Base-by-base conservation (phyloP, 805 yeast species). In the Candida arabinofermentans region DNA sequence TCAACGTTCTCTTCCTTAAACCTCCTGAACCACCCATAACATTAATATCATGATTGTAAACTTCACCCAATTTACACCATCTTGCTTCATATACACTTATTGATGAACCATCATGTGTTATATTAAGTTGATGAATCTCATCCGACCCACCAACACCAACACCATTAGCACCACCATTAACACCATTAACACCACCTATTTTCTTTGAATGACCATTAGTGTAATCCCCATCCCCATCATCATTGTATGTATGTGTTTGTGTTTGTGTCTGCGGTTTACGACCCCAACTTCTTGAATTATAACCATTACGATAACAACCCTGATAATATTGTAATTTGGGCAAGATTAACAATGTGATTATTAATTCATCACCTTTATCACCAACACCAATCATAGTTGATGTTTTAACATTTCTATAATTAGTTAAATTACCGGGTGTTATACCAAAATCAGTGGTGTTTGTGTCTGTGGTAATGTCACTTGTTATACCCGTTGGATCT, bases 101-200 rank as follows among this genome's bases (percentile, higher is more conserved):
- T 30, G 95, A 83, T 34, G 81, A 72, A 1, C 99, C 99, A 56
- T 85, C 87, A 58, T 91, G 99, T 6, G 64, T 64, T 7, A 36
- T 39, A 17, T 40, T 23, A 6, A 22, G 18, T 16, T 7, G 32
- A 29, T 29, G 32, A 14, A 22, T 23, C 16, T 19, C 36, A 22
- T 22, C 27, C 10, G 14, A 17, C 26, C 37, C 5, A 40, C 38
- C 8, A 27, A 9, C 30, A n/a, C 13, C 13, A 9, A n/a, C 5
- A 9, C 16, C 13, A 27, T 27, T 14, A 9, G 13, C 6, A 23
- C 9, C 9, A 27, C 30, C 30, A n/a, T 27, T 27, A 9, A n/a
- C 5, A 9, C 16, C 13, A 27, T 27, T 14, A 9, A 27, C 6
- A 23, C 9, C 9, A 23, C 24, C 24, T n/a, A n/a, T n/a, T n/a